Evolutionary conservation across 805 yeast genomes (phyloP), one percentile per base, ranked within the genome.

Genomic region (Soucietia sequanensis): DNA sequence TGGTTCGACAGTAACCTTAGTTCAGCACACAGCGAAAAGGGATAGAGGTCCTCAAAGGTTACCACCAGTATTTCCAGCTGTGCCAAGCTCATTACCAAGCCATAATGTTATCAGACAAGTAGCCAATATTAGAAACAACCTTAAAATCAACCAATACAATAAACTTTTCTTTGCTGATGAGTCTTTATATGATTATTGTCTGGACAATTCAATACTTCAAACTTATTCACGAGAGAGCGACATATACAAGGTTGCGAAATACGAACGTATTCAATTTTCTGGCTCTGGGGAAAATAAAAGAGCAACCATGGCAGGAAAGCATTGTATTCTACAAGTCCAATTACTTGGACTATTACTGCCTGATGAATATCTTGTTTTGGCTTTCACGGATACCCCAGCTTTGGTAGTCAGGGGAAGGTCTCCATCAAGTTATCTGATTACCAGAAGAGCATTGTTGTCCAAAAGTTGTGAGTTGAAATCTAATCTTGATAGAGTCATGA

Each of bases 1-100:
- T 31, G 64, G 60, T 18, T 50, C 62, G 0, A 60, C 60, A 10
- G 73, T 78, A 7, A 61, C 54, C 13, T 58, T 81, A 33, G 71
- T 82, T 11, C 88, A 83, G 46, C 88, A 81, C 48, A 83, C 89
- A 0, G 81, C 90, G 1, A 83, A 83, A 53, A 62, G 91, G 41
- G 89, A 83, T 44, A 67, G 73, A 41, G 89, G 88, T 0, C 88
- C 87, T 0, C 86, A 80, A 50, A 66, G 69, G 38, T 48, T 66
- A 3, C 88, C 90, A 0, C 77, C 78, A 2, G 56, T 71, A 3
- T 69, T 65, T 42, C 75, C 80, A 3, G 68, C 76, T 3, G 69
- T 79, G 9, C 82, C 84, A 1, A 78, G 84, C 0, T 54, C 50
- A 6, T 53, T 82, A 30, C 88, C 88, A 0, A 60, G 67, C 27